Evolutionary conservation across 208 protist species (phyloP).

Genomic region (Leishmania martiniquensis): DNA sequence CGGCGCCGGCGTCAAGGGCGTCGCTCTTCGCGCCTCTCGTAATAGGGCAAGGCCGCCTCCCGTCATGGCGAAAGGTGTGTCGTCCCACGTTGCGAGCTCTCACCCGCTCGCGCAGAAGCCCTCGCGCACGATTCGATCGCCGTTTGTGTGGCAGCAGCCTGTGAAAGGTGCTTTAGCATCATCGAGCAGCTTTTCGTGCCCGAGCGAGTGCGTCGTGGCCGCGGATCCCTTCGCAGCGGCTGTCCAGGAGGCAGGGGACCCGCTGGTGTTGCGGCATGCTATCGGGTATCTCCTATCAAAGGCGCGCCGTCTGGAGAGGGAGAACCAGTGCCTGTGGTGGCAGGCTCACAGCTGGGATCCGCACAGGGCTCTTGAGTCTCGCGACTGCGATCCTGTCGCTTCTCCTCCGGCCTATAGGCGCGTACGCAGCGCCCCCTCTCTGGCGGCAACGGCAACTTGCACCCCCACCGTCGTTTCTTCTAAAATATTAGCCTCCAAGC

Average conservation of each 20-base stretch:
- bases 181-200: neutral
- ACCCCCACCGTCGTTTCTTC: neutral
- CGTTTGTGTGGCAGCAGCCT: neutral
- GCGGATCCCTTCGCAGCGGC: conserved; percentile 13
- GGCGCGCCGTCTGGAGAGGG: conserved; percentile 25
- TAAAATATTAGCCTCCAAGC: neutral
- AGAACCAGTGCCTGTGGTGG: conserved; percentile 28
- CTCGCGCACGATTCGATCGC: neutral
- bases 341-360: conserved; percentile 36
- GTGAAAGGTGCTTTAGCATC: neutral
- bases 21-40: neutral
- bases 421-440: neutral
- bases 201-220: neutral
- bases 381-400: neutral
- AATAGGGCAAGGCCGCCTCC: neutral
- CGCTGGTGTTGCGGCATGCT: conserved; percentile 27
- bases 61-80: neutral
- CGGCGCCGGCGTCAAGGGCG: neutral
- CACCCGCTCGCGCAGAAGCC: neutral
- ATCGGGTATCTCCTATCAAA: conserved; percentile 34
- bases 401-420: neutral
- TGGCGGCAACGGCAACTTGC: neutral
- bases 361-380: conserved; percentile 1
- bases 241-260: conserved; percentile 21
- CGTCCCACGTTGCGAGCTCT: neutral